Conservation (phyloP, 768 basidiomycete genomes). For the Stropharia rugosoannulata region DNA sequence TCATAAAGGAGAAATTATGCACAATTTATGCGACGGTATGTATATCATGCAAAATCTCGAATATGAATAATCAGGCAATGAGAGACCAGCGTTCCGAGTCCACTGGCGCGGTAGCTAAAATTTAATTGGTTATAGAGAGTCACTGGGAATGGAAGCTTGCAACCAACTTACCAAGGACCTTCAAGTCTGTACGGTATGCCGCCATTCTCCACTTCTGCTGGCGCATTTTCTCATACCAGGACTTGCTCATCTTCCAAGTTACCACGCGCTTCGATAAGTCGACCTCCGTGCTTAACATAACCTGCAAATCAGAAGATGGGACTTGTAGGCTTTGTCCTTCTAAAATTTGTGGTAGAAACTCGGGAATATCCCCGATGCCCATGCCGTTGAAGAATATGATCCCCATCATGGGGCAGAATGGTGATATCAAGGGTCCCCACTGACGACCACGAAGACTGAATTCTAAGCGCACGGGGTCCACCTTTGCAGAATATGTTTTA, state of each 20-base stretch:
- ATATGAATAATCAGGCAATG: too few relatives aligned
- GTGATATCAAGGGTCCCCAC: background rate
- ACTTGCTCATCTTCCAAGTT: background rate
- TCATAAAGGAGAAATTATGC: too few relatives aligned
- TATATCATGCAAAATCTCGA: too few relatives aligned
- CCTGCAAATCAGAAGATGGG: background rate
- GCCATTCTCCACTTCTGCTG: background rate
- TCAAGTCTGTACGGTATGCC: background rate
- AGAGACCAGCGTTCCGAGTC: too few relatives aligned
- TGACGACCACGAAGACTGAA: background rate
- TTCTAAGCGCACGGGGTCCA: background rate
- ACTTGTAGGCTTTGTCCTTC: background rate
- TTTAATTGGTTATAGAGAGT: too few relatives aligned
- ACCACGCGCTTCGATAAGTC: background rate
- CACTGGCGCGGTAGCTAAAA: too few relatives aligned
- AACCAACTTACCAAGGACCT: background rate
- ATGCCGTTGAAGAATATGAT: background rate
- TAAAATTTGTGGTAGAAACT: background rate
- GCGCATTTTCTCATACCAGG: background rate
- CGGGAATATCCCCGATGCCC: background rate
- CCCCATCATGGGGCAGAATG: background rate
- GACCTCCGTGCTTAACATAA: background rate
- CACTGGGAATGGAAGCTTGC: too few relatives aligned
- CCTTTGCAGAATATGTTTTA: conserved; percentile 1
- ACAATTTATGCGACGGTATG: too few relatives aligned